phyloP scores from a whole-genome alignment of 768 basidiomycete species.

The Kwoniella sp. region DNA sequence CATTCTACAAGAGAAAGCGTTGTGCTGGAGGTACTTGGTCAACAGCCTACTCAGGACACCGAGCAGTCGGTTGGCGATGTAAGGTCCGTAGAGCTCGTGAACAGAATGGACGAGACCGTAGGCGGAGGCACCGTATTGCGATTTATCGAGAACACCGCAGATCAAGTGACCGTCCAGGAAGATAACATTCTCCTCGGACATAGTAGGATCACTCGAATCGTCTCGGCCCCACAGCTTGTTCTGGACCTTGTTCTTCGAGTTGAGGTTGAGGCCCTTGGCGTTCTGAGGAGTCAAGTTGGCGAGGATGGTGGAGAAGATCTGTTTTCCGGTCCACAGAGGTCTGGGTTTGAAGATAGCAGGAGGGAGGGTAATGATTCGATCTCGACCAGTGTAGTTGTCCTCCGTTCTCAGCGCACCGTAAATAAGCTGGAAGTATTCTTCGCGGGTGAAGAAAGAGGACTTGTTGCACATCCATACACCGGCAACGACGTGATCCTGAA shows the following conservation, averaged over 20 bases:
- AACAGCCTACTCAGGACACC: conserved; percentile 91
- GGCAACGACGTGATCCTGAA: conserved; percentile 98
- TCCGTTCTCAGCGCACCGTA: conserved; percentile 93
- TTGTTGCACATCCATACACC: conserved; percentile 99
- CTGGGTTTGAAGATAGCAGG: conserved; percentile 90
- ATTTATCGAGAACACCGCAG: conserved; percentile 93
- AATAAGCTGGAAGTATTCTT: conserved; percentile 93
- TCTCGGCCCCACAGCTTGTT: conserved; percentile 71
- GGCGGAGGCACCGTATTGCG: conserved; percentile 92
- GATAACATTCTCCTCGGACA: conserved; percentile 77
- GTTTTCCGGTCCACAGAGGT: conserved; percentile 96
- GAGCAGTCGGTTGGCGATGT: conserved; percentile 83
- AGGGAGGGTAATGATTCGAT: conserved; percentile 76
- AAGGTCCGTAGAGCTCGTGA: conserved; percentile 91
- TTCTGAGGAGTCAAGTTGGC: conserved; percentile 83
- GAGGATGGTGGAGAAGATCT: conserved; percentile 92
- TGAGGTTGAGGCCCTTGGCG: conserved; percentile 78
- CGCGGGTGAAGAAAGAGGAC: conserved; percentile 89
- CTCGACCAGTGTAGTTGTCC: conserved; percentile 65
- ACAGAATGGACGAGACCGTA: conserved; percentile 97
- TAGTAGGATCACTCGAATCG: conserved; percentile 62
- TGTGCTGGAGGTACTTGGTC: conserved; percentile 94
- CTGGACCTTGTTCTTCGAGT: conserved; percentile 85
- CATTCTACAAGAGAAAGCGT: conserved; percentile 98
- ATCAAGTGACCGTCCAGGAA: conserved; percentile 92